Evolutionary conservation across 495 filamentous ascomycete genomes (phyloP).

Genomic region (Aspergillus heteromorphus): DNA sequence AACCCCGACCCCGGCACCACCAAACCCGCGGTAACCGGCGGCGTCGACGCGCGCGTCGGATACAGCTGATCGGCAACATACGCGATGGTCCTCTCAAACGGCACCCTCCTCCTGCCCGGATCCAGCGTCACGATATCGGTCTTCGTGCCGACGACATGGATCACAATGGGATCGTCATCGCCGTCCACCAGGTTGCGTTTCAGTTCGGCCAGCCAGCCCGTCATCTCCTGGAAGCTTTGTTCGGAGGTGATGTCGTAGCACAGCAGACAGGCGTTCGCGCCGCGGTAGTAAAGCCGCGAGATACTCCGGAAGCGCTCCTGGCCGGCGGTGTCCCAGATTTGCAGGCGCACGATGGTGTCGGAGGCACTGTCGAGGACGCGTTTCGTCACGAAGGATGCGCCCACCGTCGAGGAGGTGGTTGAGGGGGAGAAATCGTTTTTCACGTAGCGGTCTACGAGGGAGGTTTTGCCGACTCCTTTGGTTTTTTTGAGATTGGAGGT

Average conservation of each 20-base stretch:
- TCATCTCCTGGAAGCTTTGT: conserved; percentile 86
- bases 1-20: too few species aligned
- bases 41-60: conserved; percentile 57
- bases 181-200: conserved; percentile 53
- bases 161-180: conserved; percentile 62
- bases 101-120: conserved; percentile 69
- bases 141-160: conserved; percentile 96
- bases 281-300: conserved; percentile 89
- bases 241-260: conserved; percentile 93
- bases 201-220: conserved; percentile 79
- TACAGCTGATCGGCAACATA: conserved; percentile 90
- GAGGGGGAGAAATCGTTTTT: conserved; percentile 69
- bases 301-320: conserved; percentile 95
- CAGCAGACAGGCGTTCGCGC: conserved; percentile 88
- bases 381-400: conserved; percentile 92
- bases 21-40: conserved; percentile 59
- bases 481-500: too few species aligned
- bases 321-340: conserved; percentile 93
- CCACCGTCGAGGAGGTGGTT: conserved; percentile 73
- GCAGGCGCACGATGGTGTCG: conserved; percentile 72
- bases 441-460: conserved; percentile 80
- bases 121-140: conserved; percentile 82
- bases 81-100: conserved; percentile 89
- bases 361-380: conserved; percentile 79
- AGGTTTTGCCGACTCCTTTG: conserved; percentile 88